A percentile compares a stretch with the other conserved stretches of the same genome.
phyloP scores from a whole-genome alignment of 2,329 filamentous ascomycete genomes.

The Coleophoma crateriformis region DNA sequence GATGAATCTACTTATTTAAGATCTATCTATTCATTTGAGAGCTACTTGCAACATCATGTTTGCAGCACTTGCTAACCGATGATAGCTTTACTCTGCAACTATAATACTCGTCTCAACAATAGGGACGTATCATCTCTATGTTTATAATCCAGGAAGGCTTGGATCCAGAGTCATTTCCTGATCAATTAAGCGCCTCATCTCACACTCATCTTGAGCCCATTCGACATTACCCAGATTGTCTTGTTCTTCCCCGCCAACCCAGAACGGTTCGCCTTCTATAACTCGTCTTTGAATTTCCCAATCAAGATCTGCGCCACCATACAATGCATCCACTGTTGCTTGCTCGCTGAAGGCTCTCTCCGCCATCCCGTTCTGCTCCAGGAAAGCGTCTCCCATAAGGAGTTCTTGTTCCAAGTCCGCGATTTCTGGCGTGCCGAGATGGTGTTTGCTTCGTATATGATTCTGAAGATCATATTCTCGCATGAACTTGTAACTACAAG shows the following conservation, averaged over 20 bases:
- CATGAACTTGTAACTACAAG: conserved; percentile 49
- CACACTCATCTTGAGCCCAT: conserved; percentile 17
- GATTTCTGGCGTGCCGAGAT: conserved; percentile 1
- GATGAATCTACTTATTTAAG: too few relatives aligned
- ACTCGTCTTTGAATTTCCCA: conserved; percentile 21
- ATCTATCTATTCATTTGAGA: not conserved
- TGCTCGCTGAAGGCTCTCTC: conserved; percentile 1
- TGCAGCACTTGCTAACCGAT: not conserved
- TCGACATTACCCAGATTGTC: conserved; percentile 7
- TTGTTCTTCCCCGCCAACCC: conserved; percentile 20
- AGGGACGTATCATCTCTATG: not conserved
- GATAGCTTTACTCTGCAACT: not conserved
- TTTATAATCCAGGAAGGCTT: not conserved
- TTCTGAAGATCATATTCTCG: conserved; percentile 51
- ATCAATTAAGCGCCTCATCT: conserved; percentile 24
- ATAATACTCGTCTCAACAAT: not conserved
- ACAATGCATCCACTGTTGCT: conserved; percentile 1
- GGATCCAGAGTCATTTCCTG: conserved; percentile 1
- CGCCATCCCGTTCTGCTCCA: not conserved
- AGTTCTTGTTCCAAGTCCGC: not conserved
- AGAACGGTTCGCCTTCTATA: conserved; percentile 17
- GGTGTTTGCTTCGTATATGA: conserved; percentile 44
- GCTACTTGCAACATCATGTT: not conserved
- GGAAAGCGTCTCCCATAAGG: not conserved
- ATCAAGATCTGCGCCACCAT: conserved; percentile 11